Base-by-base conservation (phyloP, 106 monocot species). In the Allium fistulosum region DNA sequence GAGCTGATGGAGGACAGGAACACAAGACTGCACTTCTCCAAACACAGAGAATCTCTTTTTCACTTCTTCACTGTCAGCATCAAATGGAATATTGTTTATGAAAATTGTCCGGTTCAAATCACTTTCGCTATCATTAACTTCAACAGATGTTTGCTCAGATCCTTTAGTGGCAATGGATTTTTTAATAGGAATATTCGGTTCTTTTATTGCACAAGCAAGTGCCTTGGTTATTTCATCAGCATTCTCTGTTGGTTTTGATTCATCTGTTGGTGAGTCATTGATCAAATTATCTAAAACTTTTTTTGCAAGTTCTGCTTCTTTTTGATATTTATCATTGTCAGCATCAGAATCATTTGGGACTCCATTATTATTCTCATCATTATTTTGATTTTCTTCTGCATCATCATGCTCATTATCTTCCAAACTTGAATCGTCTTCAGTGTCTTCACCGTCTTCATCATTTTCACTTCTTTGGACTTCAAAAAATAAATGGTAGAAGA, bases 41-140 rank as follows among this genome's bases (percentile, higher is more conserved):
- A 90, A 99, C 17, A 87, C 59, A 17, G 87, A 85, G 69, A 99
- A 99, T 59, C 83, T 87, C 62, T 85, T 75, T 66, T 80, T 93
- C 55, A 99, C 93, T 58, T 93, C 99, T 70, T 81, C 93, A 65
- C 57, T 72, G n/a, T 69, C 79, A 51, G 83, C 69, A 69, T 99
- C 93, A 83, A 93, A 99, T 18, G 99, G 99, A 71, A 99, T 80
- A 58, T 99, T 99, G 72, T 85, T 87, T 67, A 93, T 85, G 62
- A 99, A 99, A 69, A 99, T 71, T 53, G 93, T 99, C 53, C 74
- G 80, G 60, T 90, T 85, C 63, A 99, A 70, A 77, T 87, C 87
- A 70, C 17, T 62, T 4, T 78, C 65, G 67, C 62, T 81, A 11
- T 72, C 59, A 17, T 53, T 69, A 0, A 65, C 50, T 57, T 56